Conservation (phyloP, 2,329 filamentous ascomycete genomes). For the Diaporthe velutina region DNA sequence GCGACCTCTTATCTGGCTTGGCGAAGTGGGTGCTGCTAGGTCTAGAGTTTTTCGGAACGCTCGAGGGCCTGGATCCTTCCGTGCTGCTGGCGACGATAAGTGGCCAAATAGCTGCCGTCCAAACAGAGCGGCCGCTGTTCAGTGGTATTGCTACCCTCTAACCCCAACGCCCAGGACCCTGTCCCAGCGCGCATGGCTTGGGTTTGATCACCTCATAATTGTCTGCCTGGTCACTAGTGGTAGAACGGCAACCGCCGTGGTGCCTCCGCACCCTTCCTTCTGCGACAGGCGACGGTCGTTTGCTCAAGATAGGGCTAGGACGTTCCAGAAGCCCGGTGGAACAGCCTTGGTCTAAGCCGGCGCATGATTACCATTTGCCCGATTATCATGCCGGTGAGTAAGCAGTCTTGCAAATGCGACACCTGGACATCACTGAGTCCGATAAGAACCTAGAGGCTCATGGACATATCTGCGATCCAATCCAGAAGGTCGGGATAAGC, state of each 20-base stretch:
- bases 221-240: not conserved
- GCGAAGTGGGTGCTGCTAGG: slow-evolving; percentile 30
- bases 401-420: slow-evolving; percentile 20
- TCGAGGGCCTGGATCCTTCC: slow-evolving; percentile 10
- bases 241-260: slow-evolving; percentile 6
- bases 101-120: not conserved
- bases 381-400: slow-evolving; percentile 23
- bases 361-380: slow-evolving; percentile 4
- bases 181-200: not conserved
- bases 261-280: not conserved
- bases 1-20: slow-evolving; percentile 30
- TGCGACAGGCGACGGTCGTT: slow-evolving; percentile 22
- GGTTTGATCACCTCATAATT: not conserved
- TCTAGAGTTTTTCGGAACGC: slow-evolving; percentile 6
- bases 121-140: not conserved
- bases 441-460: not conserved
- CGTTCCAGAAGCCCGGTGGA: slow-evolving; percentile 28
- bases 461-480: not conserved
- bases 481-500: not conserved
- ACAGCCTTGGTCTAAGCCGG: slow-evolving; percentile 14
- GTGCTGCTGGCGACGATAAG: slow-evolving; percentile 1
- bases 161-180: not conserved
- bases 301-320: slow-evolving; percentile 20
- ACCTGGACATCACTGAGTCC: not conserved
- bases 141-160: not conserved